These are phyloP conservation scores for Pholiota microspora DNA, from an alignment of 768 basidiomycete species.

Conservation along the genomic window DNA sequence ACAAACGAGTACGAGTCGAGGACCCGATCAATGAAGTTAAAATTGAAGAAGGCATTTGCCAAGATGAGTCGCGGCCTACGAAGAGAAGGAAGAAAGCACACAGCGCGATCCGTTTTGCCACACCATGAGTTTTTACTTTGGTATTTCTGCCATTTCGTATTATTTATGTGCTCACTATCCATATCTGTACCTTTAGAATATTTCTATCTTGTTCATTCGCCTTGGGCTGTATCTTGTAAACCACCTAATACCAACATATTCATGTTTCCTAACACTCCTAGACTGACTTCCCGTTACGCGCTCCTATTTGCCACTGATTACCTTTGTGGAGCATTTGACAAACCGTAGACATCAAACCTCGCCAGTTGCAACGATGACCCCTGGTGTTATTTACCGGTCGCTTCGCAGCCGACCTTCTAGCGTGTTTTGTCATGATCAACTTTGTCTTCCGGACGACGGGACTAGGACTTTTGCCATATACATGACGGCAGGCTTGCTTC, in stretches of 20 bases:
- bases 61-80: not conserved
- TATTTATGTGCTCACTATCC: not conserved
- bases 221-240: not conserved
- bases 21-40: constrained; percentile 17
- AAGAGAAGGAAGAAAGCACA: constrained; percentile 11
- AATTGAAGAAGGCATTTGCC: constrained; percentile 4
- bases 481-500: constrained; percentile 7
- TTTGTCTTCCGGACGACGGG: constrained; percentile 13
- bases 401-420: constrained; percentile 15
- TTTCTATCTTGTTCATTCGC: not conserved
- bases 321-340: not conserved
- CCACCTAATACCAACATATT: no score
- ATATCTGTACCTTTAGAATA: not conserved
- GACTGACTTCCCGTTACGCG: no score
- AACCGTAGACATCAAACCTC: not conserved
- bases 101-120: constrained; percentile 14
- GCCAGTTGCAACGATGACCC: not conserved
- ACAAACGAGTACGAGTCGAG: constrained; percentile 25
- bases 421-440: constrained; percentile 14
- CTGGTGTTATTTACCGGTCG: constrained; percentile 2
- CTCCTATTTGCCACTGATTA: no score
- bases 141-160: not conserved
- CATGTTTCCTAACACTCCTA: not conserved
- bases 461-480: constrained; percentile 7
- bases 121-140: constrained; percentile 9